Evolutionary conservation across 805 yeast species (phyloP).

Genomic region (Yamadazyma akitaensis): DNA sequence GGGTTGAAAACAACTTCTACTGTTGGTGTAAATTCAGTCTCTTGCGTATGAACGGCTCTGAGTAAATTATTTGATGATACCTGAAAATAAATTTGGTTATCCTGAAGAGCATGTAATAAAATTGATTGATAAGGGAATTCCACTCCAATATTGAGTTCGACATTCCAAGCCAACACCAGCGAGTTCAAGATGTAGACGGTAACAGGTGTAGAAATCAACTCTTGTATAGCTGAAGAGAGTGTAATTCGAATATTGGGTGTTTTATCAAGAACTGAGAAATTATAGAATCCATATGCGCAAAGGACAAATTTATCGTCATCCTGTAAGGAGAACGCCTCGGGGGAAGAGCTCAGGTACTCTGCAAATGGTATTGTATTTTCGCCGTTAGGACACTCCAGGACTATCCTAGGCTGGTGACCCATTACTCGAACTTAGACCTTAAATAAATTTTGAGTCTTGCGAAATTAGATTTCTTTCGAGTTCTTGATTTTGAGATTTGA

Average conservation of each 20-base stretch:
- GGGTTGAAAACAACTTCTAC: neutral
- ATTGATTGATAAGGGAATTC: slow-evolving; percentile 35
- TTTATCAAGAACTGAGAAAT: slow-evolving; percentile 14
- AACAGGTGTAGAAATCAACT: neutral
- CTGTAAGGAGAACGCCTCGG: slow-evolving; percentile 32
- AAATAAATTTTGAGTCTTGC: neutral
- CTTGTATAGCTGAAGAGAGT: neutral
- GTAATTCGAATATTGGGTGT: slow-evolving; percentile 14
- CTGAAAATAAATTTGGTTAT: slow-evolving; percentile 28
- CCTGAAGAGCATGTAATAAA: slow-evolving; percentile 29
- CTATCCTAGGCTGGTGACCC: slow-evolving; percentile 6
- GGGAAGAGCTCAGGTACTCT: slow-evolving; percentile 34
- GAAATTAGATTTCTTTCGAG: neutral
- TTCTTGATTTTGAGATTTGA: neutral
- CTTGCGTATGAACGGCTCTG: neutral
- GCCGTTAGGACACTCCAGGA: slow-evolving; percentile 30
- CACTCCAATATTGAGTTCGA: slow-evolving; percentile 20
- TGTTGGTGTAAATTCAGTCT: slow-evolving; percentile 3
- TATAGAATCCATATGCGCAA: slow-evolving; percentile 34
- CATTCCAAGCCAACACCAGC: slow-evolving; percentile 30
- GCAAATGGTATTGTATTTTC: slow-evolving; percentile 39
- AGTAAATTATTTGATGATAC: slow-evolving; percentile 21
- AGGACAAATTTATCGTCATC: slow-evolving; percentile 40
- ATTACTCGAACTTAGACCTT: neutral
- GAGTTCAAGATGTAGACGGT: slow-evolving; percentile 35